phyloP scores from a whole-genome alignment of 495 filamentous ascomycete genomes.

The Penicillium robsamsonii region DNA sequence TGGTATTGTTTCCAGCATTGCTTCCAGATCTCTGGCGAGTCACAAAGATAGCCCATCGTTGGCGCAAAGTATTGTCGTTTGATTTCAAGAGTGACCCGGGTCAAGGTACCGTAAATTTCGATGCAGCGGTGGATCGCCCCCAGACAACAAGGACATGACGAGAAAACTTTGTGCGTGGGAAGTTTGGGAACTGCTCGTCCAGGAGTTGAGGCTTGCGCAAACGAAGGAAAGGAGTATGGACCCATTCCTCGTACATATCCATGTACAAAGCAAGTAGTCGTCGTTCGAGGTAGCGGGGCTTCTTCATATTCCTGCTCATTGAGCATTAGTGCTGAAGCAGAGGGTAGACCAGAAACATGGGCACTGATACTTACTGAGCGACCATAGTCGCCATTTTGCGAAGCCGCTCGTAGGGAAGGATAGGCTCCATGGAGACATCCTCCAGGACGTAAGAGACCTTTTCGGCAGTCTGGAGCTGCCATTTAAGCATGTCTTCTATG shows the following conservation, averaged over 20 bases:
- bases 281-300: constrained; percentile 24
- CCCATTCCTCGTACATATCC: constrained; percentile 30
- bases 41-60: constrained; percentile 10
- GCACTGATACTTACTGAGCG: constrained; percentile 18
- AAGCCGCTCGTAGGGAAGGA: constrained; percentile 14
- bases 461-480: constrained; percentile 5
- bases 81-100: constrained; percentile 13
- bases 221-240: constrained; percentile 27
- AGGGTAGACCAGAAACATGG: not conserved
- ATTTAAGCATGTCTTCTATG: constrained; percentile 17
- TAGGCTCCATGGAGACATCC: not conserved
- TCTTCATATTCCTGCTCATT: constrained; percentile 21
- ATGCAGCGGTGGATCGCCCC: constrained; percentile 19
- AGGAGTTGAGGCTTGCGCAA: constrained; percentile 19
- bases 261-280: constrained; percentile 24
- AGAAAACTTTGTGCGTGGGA: constrained; percentile 10
- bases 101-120: constrained; percentile 20
- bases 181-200: not conserved
- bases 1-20: constrained; percentile 10
- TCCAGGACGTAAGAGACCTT: constrained; percentile 12
- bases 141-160: constrained; percentile 20
- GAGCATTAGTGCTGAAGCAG: not conserved
- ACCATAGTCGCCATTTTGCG: constrained; percentile 19
- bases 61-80: constrained; percentile 19
- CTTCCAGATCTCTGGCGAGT: constrained; percentile 14